Base-by-base conservation (phyloP, 371 early-diverging fungal genomes). In the Modicella reniformis region DNA sequence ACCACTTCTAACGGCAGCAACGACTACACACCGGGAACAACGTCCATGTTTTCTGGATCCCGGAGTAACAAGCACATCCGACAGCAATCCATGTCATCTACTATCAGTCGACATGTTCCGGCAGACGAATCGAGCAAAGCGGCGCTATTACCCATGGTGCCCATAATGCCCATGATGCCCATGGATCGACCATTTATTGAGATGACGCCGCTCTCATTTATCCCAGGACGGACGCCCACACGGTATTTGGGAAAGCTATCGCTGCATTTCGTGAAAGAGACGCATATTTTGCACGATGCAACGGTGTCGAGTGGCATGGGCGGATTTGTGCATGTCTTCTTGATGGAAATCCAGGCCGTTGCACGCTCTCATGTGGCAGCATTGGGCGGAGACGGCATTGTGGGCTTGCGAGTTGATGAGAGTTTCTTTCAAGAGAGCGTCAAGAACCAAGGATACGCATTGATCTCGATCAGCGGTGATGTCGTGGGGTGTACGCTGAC, bases 241-340 rank as follows among this genome's bases (percentile, higher is more conserved):
- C 81, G 82, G 19, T 82, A 87, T 52, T 73, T 92, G 30, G 93
- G 93, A 29, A 84, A 88, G 15, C 64, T 93, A 0, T 88, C 90
- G 0, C 81, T 92, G 25, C 93, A 93, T 64, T 93, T 93, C 72
- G 87, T 93, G 41, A 91, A 92, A 53, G 93, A 93, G 65, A 80
- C 86, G 2, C 84, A 83, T 34, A 81, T 88, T 52, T 52, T 80
- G 26, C 84, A 84, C 55, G 88, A 87, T 51, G 34, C 72, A 51
- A 83, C 80, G 29, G 83, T 80, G 2, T 80, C 84, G 9, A 70
- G 83, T 23, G 86, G 84, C 12, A 74, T 84, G 69, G 88, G 86
- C 19, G 83, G 79, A 4, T 93, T 92, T 80, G 84, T 88, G 51
- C 86, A 88, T 23, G 71, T 72, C 21, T 89, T 91, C 54, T 53